A percentile compares a stretch with the other conserved stretches of the same genome.
phyloP scores from a whole-genome alignment of 2,329 filamentous ascomycete genomes.

The Fusarium sp. region DNA sequence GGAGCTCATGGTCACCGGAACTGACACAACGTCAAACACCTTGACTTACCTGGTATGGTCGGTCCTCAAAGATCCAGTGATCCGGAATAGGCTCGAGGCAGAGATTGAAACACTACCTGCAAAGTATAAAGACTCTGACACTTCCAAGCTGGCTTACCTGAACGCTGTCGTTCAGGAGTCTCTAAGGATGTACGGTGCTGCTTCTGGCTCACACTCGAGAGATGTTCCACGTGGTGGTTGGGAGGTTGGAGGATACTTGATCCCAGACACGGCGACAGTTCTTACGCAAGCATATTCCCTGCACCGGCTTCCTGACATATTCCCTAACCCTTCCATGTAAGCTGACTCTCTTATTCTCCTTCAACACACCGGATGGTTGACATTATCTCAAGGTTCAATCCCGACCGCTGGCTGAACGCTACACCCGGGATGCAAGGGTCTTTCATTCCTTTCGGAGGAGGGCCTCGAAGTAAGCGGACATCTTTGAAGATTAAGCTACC shows the following conservation, averaged over 20 bases:
- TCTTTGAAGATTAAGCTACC: not conserved
- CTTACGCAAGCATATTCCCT: constrained; percentile 4
- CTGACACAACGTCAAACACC: constrained; percentile 1
- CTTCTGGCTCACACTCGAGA: constrained; percentile 1
- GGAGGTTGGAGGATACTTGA: not conserved
- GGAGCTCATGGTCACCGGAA: not conserved
- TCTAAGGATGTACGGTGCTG: constrained; percentile 16
- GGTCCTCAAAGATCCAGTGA: not conserved
- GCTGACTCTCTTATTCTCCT: not conserved
- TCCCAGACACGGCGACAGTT: not conserved
- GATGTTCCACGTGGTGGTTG: constrained; percentile 1
- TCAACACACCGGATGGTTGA: not conserved
- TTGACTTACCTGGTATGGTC: constrained; percentile 9
- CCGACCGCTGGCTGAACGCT: not conserved
- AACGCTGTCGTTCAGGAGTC: not conserved
- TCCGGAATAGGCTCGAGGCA: not conserved
- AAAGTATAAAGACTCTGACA: not conserved
- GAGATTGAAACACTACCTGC: not conserved
- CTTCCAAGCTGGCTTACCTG: not conserved
- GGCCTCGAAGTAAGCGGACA: not conserved
- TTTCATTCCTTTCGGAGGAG: not conserved
- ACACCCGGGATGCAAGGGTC: not conserved
- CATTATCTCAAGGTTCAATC: not conserved
- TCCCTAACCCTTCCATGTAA: not conserved
- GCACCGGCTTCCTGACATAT: not conserved